Base-by-base conservation (phyloP, 495 filamentous ascomycete genomes). In the Tuber melanosporum region DNA sequence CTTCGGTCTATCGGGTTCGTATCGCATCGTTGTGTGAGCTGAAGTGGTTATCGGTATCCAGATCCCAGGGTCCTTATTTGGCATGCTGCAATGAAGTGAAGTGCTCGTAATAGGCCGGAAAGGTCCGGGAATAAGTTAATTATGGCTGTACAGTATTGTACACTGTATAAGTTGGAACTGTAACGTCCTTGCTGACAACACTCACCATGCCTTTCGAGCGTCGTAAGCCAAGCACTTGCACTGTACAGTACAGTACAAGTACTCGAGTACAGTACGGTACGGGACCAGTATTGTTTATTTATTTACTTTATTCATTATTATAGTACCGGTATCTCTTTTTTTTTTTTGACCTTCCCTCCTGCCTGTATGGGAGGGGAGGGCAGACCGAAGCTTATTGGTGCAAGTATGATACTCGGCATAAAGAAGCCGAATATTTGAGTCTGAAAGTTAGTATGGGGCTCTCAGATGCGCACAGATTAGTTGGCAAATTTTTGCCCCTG, bases 271-370 rank as follows among this genome's bases (percentile, higher is more conserved):
- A n/a, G 32, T 32, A 1, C 32, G 1, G 32, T 32, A 32, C 32
- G 32, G 32, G 32, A 8, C 42, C 42, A 8, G 57, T 73, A 41
- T 70, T 57, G 20, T 79, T 10, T 76, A 39, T 72, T 42, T 52
- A 71, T 49, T 79, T 42, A 75, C 70, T 42, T 39, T 39, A 22
- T 42, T 75, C 70, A 57, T 26, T 41, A 52, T 42, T 17, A 22
- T 10, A 32, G 32, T 1, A 32, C 32, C 32, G 32, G 32, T 32
- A 32, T 32, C 43, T 19, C 42, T 42, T 10, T 49, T 43, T 72
- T 76, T 66, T 74, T 32, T 74, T 73, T 70, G 26, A 42, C 73
- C 73, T 39, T 71, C 71, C 45, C 46, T 66, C 46, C 39, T 73
- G 43, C 52, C 71, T 44, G 74, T 39, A 52, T 36, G 69, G 44